Base-by-base conservation (phyloP, 768 basidiomycete genomes). In the Tylopilus balloui region DNA sequence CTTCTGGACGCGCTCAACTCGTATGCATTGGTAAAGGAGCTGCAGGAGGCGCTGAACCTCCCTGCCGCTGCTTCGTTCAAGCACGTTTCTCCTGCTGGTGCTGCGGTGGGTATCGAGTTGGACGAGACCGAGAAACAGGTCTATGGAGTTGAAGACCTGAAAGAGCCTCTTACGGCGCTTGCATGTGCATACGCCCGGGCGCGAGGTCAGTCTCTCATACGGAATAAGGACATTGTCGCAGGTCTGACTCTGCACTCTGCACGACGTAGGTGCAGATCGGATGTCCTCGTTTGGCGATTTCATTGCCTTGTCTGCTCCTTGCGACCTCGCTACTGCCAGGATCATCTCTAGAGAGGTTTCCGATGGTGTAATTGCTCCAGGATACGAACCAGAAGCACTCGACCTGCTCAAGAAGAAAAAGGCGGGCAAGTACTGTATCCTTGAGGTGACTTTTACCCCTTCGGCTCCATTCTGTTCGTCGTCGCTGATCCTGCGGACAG, bases 281-380 rank as follows among this genome's bases (percentile, higher is more conserved):
- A 99, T 99, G 96, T 97, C 95, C 1, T 97, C 95, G 3, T 99
- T 98, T 66, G 96, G 96, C 5, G 96, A 99, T 72, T 99, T 98
- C 67, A 94, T 99, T 59, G 96, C 93, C 0, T 78, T 99, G 11
- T 96, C 93, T 15, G 84, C 87, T 23, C 81, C 85, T 17, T 96
- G 94, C 71, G 96, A 99, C 65, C 74, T 93, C 31, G 86, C 91
- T 1, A 98, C 96, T 9, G 96, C 96, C 36, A 85, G 83, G 55
- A 94, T 99, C 66, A 96, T 99, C 64, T 94, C 92, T n/a, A 81
- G 96, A 15, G 96, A 99, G 65, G 96, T 99, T 10, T 98, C 96
- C 0, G 96, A 99, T 65, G 96, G 96, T 27, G 88, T 99, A 57
- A 92, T 99, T 49, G 95, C 96, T 2, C 95, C 96, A 1, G 93